phyloP scores from a whole-genome alignment of 768 basidiomycete species.

The Calvatia gigantea region DNA sequence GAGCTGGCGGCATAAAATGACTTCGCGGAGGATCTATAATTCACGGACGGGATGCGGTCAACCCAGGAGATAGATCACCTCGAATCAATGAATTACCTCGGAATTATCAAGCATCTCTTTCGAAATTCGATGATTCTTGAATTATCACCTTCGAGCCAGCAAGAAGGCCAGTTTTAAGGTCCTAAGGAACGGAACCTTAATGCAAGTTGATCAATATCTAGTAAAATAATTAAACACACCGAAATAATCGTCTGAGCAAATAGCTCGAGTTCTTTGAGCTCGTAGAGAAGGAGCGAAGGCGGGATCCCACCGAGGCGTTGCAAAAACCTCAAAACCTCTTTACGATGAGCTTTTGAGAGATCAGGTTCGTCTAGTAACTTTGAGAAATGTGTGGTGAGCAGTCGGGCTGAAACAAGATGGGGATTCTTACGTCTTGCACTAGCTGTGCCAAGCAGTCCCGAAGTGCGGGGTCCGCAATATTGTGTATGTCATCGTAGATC shows the following conservation, averaged over 20 bases:
- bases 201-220: neutral
- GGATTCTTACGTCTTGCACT: neutral
- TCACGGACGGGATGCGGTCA: neutral
- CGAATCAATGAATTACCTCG: neutral
- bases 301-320: neutral
- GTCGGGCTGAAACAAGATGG: neutral
- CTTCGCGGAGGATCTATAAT: neutral
- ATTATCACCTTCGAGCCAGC: neutral
- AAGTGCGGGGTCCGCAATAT: neutral
- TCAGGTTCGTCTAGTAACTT: neutral
- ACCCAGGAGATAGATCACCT: too few species aligned
- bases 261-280: neutral
- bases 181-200: neutral
- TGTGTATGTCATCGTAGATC: neutral
- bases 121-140: neutral
- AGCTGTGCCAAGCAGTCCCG: neutral
- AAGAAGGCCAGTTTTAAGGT: neutral
- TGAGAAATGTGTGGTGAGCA: neutral
- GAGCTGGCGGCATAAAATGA: neutral
- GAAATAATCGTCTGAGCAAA: neutral
- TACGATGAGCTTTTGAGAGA: slow-evolving; percentile 1
- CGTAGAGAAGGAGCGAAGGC: neutral
- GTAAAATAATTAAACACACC: neutral
- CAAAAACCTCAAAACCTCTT: neutral
- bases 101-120: neutral